Conservation (phyloP, 2,329 filamentous ascomycete genomes). For the Penicillium sp. region DNA sequence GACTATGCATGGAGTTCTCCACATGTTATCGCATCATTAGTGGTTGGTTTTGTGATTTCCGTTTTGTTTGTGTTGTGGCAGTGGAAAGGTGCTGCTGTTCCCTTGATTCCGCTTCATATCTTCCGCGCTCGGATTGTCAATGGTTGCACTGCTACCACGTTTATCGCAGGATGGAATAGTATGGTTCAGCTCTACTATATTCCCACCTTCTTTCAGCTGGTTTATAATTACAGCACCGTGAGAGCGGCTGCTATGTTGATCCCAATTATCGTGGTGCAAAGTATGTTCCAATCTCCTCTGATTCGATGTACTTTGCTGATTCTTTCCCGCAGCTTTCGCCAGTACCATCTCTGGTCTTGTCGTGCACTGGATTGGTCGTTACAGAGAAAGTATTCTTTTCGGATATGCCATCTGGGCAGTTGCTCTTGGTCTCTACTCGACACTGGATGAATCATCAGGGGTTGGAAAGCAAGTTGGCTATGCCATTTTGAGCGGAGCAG, state of each 20-base stretch:
- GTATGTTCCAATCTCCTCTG: constrained; percentile 15
- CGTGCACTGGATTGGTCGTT: constrained; percentile 54
- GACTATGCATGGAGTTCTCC: constrained; percentile 57
- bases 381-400: constrained; percentile 55
- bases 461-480: constrained; percentile 58
- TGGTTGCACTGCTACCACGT: constrained; percentile 57
- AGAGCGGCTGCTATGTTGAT: constrained; percentile 53
- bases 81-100: constrained; percentile 33
- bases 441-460: constrained; percentile 49
- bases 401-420: constrained; percentile 55
- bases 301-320: constrained; percentile 33
- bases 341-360: constrained; percentile 55
- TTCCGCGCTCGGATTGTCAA: constrained; percentile 56
- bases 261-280: constrained; percentile 51
- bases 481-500: constrained; percentile 52
- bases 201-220: constrained; percentile 62
- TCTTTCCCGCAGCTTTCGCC: constrained; percentile 44
- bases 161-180: constrained; percentile 61
- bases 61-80: constrained; percentile 34
- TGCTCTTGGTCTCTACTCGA: constrained; percentile 55
- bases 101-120: constrained; percentile 47
- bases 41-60: constrained; percentile 46
- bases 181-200: constrained; percentile 62
- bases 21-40: constrained; percentile 56
- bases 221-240: constrained; percentile 45